Base-by-base conservation (phyloP, 768 basidiomycete genomes). In the Lyophyllum shimeji region DNA sequence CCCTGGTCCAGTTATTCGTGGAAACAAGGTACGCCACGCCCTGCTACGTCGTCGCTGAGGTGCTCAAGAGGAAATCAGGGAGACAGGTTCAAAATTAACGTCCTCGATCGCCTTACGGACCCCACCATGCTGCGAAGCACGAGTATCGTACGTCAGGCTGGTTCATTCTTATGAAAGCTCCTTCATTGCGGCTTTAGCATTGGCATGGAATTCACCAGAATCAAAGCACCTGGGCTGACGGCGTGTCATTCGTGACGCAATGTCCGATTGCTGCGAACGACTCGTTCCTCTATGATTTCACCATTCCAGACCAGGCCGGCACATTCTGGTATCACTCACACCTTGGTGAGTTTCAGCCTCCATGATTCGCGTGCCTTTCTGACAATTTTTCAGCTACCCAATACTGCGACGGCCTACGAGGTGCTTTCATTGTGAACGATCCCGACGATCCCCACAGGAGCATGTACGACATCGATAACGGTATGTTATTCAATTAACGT, bases 361-460 rank as follows among this genome's bases (percentile, higher is more conserved):
- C n/a, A 1, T 27, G 6, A n/a, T 7, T 1, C 25, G 25, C 12
- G 18, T 15, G 11, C 33, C 13, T 12, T 9, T 31, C 23, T 15
- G 29, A 44, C 60, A 5, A 3, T 40, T 4, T 3, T 60, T 24
- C 52, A 63, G 69, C 69, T 8, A 73, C 74, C 1, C 82, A 83
- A 60, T 82, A 82, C 53, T 83, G 76, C 50, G 77, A 77, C 63
- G 76, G 77, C 0, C 60, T 75, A 24, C 65, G 76, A 46, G 76
- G 76, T 1, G 60, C 68, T 1, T 44, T 76, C 11, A 62, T 75
- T 18, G 56, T 79, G 2, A 72, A 75, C 53, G 75, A 80, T 46
- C 72, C 69, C 3, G 7, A 65, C 7, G 75, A 76, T 56, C 74
- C 74, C 27, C 63, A 68, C 27, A 47, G 42, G 15, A 42, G 56